Base-by-base conservation (phyloP, 371 early-diverging fungal species). In the Rhizopus arrhizus region DNA sequence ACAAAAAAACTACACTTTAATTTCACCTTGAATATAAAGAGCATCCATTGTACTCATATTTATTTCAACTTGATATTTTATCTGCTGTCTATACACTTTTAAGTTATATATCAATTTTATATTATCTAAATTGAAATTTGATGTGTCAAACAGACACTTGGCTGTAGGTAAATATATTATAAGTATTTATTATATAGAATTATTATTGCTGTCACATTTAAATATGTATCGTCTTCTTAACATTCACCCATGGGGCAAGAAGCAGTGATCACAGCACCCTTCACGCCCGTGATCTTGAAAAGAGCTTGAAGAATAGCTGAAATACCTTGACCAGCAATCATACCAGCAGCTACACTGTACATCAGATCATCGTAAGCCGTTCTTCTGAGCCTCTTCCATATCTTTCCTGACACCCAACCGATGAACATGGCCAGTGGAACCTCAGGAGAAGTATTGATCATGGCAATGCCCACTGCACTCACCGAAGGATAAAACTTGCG, bases 321-420 rank as follows among this genome's bases (percentile, higher is more conserved):
- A 47, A 90, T 83, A 68, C 91, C 91, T 63, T 86, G 87, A 58
- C 91, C 91, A 59, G 89, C 88, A 69, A 90, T 85, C 60, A 89
- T 64, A 56, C 91, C 91, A 61, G 78, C 82, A 55, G 90, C 87
- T 46, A 83, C 70, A 62, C 67, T 67, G 70, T 80, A 85, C 80
- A 81, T 75, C 47, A 67, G 75, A 50, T 81, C 65, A 31, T 84
- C 85, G 46, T 78, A 72, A n/a, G 66, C 57, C 10, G 34, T 51
- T 35, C 75, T 65, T 47, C 53, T 58, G 46, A 76, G n/a, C 0
- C 69, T 65, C 60, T 72, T 62, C 91, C 91, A 91, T 60, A 85
- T 65, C 58, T 70, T 64, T 28, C 75, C 75, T 53, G 68, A 74
- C n/a, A 59, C 16, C 74, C 82, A 83, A 10, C 89, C 91, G 34